Conservation (phyloP, 495 filamentous ascomycete species). For the Aspergillus sclerotiicarbonarius region DNA sequence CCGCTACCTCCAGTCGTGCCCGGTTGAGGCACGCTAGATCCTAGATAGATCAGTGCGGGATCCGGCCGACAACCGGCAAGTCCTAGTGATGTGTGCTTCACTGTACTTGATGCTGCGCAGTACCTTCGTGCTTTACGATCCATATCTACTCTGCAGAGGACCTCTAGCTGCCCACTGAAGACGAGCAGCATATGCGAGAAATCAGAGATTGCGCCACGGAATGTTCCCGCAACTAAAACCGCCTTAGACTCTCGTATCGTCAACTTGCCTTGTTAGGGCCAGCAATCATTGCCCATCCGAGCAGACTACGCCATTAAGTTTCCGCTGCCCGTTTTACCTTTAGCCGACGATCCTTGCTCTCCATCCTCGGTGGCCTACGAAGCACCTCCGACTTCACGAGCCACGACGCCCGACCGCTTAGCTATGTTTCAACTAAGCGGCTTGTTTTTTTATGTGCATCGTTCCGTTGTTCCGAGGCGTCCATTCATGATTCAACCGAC, state of each 20-base stretch:
- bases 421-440: not conserved
- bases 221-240: slow-evolving; percentile 10
- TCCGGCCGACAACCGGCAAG: not conserved
- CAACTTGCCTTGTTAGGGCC: not conserved
- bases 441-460: not conserved
- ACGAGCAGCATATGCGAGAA: not conserved
- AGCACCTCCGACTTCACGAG: not conserved
- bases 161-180: not conserved
- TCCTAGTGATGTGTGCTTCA: not conserved
- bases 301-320: slow-evolving; percentile 8
- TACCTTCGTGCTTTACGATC: not conserved
- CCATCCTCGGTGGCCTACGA: not conserved
- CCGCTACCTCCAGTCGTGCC: not conserved
- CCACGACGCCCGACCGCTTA: not conserved
- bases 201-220: slow-evolving; percentile 4
- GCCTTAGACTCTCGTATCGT: not conserved
- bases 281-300: slow-evolving; percentile 6
- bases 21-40: too few relatives aligned
- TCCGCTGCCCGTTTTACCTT: not conserved
- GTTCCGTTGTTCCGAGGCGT: not conserved
- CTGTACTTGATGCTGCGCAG: not conserved
- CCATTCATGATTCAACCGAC: not conserved
- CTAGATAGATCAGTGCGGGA: not conserved
- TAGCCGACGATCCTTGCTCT: slow-evolving; percentile 8
- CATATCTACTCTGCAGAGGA: not conserved